These are phyloP conservation scores for Fusarium sp. DNA, from an alignment of 2,329 filamentous ascomycete species.

Conservation along the genomic window DNA sequence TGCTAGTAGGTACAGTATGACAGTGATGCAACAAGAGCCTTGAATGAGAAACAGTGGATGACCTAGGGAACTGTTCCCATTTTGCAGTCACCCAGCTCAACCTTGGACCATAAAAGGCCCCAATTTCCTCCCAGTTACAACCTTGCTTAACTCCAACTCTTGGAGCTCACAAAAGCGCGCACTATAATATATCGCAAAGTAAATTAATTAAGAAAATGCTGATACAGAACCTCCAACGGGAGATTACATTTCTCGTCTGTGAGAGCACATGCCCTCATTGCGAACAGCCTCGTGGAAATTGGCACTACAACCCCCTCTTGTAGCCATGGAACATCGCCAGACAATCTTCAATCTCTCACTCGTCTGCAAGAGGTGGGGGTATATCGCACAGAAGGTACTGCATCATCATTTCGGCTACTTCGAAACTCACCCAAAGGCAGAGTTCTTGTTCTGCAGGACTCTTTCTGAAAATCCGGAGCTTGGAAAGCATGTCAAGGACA, in stretches of 20 bases:
- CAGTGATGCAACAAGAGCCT: not conserved
- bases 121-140: not conserved
- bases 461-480: not conserved
- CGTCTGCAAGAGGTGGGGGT: not conserved
- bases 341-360: not conserved
- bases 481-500: not conserved
- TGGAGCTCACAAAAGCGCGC: accelerated
- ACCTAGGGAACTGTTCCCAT: not conserved
- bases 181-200: accelerated
- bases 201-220: not conserved
- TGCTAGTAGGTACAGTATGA: too few species aligned
- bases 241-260: not conserved
- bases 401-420: not conserved
- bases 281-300: not conserved
- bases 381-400: not conserved
- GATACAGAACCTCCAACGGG: not conserved
- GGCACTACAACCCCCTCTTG: too few species aligned
- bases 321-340: not conserved
- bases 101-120: not conserved
- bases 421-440: not conserved
- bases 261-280: not conserved
- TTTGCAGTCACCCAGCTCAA: not conserved
- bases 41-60: not conserved
- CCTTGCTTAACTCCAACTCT: not conserved
- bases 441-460: not conserved